These are phyloP conservation scores for Gastrolobium bilobum DNA, from an alignment of 306 rosid species.

Conservation along the genomic window DNA sequence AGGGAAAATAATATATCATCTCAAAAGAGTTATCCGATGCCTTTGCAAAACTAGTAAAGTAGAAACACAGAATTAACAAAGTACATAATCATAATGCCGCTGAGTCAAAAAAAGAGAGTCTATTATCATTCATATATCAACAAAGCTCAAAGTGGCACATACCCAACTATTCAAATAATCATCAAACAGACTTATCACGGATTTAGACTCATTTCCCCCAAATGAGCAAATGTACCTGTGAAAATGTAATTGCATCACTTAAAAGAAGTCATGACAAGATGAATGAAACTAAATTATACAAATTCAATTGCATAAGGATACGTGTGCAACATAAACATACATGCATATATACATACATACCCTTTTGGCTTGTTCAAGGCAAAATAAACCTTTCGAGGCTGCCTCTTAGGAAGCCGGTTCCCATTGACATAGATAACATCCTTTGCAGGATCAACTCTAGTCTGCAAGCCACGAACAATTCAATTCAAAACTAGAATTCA, in stretches of 20 bases:
- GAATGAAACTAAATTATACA: constrained; percentile 20
- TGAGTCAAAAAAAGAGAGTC: background rate
- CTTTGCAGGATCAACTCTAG: constrained; percentile 86
- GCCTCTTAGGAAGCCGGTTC: constrained; percentile 90
- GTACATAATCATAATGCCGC: constrained; percentile 5
- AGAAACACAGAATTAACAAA: constrained; percentile 6
- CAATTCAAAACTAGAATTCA: background rate
- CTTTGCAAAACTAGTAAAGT: constrained; percentile 5
- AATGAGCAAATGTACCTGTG: constrained; percentile 89
- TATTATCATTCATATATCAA: background rate
- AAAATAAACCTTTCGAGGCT: constrained; percentile 87
- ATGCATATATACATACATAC: constrained; percentile 53
- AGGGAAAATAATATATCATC: constrained; percentile 1
- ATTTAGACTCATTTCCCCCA: constrained; percentile 80
- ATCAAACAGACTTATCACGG: constrained; percentile 77
- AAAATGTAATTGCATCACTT: constrained; percentile 33
- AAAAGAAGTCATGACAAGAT: constrained; percentile 2
- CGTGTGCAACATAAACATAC: constrained; percentile 12
- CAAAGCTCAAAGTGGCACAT: constrained; percentile 49
- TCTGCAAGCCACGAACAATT: constrained; percentile 57
- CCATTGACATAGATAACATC: constrained; percentile 92
- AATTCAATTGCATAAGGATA: constrained; percentile 36
- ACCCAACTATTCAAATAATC: constrained; percentile 83
- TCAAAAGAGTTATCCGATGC: constrained; percentile 11
- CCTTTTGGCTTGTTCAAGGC: constrained; percentile 99